Percentiles rank a stretch among this genome's conserved stretches.
phyloP scores from a whole-genome alignment of 768 basidiomycete species.

The Hebeloma cylindrosporum region DNA sequence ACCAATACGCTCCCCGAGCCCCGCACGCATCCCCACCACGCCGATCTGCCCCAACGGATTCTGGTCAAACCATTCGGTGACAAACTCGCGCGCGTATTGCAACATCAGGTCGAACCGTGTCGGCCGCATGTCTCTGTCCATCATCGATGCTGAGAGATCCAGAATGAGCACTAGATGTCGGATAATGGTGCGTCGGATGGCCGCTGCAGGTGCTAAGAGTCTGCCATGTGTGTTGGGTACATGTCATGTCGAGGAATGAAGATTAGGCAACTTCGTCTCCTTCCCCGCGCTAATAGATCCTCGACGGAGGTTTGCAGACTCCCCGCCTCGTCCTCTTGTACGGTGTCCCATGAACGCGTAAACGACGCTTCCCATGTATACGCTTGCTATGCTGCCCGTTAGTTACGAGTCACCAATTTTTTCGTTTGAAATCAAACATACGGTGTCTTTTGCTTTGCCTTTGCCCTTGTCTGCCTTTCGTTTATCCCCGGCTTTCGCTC shows the following conservation, averaged over 20 bases:
- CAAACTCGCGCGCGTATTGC: conserved; percentile 88
- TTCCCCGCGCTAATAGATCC: conserved; percentile 81
- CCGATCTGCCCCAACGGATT: conserved; percentile 98
- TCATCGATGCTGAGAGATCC: conserved; percentile 90
- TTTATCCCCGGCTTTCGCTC: conserved; percentile 52
- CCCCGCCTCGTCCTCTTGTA: conserved; percentile 93
- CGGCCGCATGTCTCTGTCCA: conserved; percentile 94
- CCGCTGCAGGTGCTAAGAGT: conserved; percentile 76
- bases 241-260: conserved; percentile 3
- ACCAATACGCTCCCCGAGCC: conserved; percentile 85
- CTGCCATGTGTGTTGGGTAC: conserved; percentile 35
- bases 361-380: conserved; percentile 98
- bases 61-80: conserved; percentile 98
- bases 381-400: conserved; percentile 51
- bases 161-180: conserved; percentile 92
- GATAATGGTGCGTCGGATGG: conserved; percentile 93
- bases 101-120: conserved; percentile 90
- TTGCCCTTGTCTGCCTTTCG: conserved; percentile 57
- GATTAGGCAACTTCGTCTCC: conserved; percentile 72
- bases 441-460: conserved; percentile 52
- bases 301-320: conserved; percentile 89
- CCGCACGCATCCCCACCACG: conserved; percentile 88
- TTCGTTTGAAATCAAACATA: conserved; percentile 17
- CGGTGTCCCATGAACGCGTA: conserved; percentile 93
- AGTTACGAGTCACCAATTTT: conserved; percentile 1